Percentiles rank a stretch among this genome's conserved stretches.
Conservation (phyloP, 768 basidiomycete species). For the Mycena vitilis region DNA sequence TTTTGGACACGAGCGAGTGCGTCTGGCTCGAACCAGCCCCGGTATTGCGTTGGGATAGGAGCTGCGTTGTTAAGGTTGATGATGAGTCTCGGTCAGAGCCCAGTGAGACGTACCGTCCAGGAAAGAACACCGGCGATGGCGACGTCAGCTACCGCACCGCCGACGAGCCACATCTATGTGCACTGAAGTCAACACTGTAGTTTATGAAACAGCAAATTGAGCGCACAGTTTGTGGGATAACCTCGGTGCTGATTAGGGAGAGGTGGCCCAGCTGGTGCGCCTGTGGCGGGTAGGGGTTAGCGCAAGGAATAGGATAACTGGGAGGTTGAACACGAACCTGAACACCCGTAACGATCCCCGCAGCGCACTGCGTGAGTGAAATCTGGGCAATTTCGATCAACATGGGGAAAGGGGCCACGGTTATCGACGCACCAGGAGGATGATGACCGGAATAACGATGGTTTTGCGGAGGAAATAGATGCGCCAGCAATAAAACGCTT, state of each 20-base stretch:
- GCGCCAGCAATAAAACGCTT: constrained; percentile 37
- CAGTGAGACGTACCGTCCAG: constrained; percentile 14
- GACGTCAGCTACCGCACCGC: constrained; percentile 31
- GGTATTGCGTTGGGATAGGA: background rate
- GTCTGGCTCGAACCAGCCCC: background rate
- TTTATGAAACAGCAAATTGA: background rate
- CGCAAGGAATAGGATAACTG: no score
- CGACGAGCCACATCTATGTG: constrained; percentile 32
- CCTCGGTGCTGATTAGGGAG: constrained; percentile 26
- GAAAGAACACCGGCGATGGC: constrained; percentile 27
- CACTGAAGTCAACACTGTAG: background rate
- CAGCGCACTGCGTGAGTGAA: constrained; percentile 21
- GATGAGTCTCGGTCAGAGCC: no score
- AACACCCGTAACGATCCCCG: constrained; percentile 18
- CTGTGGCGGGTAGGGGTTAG: background rate
- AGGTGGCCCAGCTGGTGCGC: constrained; percentile 27
- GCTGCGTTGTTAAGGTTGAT: background rate
- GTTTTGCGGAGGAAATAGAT: constrained; percentile 29
- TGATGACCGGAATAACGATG: constrained; percentile 16
- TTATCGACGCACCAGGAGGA: constrained; percentile 12
- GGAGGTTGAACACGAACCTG: constrained; percentile 1
- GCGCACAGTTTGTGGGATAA: constrained; percentile 24
- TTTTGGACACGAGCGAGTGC: constrained; percentile 17
- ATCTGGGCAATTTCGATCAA: constrained; percentile 2
- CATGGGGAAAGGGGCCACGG: background rate